phyloP scores from a whole-genome alignment of 441 rosid species.

The Croton setiger region DNA sequence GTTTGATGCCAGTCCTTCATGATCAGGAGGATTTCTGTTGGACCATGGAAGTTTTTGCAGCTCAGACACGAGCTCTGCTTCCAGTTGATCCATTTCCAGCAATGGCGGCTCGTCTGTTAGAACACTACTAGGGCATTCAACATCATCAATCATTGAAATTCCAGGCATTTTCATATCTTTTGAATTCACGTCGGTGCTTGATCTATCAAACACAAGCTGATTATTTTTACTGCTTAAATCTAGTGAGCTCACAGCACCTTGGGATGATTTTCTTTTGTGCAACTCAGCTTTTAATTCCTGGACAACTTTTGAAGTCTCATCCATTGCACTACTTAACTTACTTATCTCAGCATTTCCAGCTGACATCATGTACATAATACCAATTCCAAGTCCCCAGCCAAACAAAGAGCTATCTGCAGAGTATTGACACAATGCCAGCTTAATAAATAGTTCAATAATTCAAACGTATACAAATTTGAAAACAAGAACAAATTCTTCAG shows the following conservation, averaged over 20 bases:
- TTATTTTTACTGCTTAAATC: slow-evolving; percentile 21
- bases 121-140: slow-evolving; percentile 71
- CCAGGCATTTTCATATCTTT: slow-evolving; percentile 27
- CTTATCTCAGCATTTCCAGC: slow-evolving; percentile 63
- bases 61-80: slow-evolving; percentile 80
- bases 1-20: slow-evolving; percentile 13
- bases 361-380: slow-evolving; percentile 86
- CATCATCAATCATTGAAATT: slow-evolving; percentile 34
- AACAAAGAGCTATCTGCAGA: slow-evolving; percentile 53
- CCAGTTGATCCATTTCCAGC: slow-evolving; percentile 67
- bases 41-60: slow-evolving; percentile 63
- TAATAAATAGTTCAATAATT: background rate
- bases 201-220: slow-evolving; percentile 21
- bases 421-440: background rate
- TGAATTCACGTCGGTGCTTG: slow-evolving; percentile 26
- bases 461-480: background rate
- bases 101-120: slow-evolving; percentile 72
- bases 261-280: slow-evolving; percentile 42
- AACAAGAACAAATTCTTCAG: background rate
- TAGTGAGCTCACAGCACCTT: slow-evolving; percentile 24
- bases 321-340: slow-evolving; percentile 55
- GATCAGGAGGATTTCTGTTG: slow-evolving; percentile 17
- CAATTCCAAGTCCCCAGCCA: slow-evolving; percentile 65
- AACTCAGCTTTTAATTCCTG: slow-evolving; percentile 69
- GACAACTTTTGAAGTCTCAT: slow-evolving; percentile 66